Conservation (phyloP, 2,329 filamentous ascomycete species). For the Pyrenophora teres region DNA sequence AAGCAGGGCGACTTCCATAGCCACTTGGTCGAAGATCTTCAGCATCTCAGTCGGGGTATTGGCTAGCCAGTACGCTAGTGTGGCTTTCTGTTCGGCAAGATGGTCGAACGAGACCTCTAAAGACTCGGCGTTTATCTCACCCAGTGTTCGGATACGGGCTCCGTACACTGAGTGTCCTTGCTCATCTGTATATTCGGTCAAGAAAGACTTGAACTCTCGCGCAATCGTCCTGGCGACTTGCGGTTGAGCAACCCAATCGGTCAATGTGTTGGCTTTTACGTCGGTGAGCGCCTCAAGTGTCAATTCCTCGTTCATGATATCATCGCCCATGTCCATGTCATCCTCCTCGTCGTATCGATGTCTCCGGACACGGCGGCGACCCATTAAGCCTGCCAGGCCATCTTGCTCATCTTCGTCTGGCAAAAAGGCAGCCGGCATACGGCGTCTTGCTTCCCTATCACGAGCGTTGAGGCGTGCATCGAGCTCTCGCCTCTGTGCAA, state of each 20-base stretch:
- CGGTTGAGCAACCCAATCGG: slow-evolving; percentile 91
- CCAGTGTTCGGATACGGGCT: slow-evolving; percentile 90
- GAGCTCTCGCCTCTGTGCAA: slow-evolving; percentile 69
- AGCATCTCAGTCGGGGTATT: slow-evolving; percentile 95
- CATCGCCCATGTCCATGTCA: slow-evolving; percentile 83
- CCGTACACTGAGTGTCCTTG: slow-evolving; percentile 92
- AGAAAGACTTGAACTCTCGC: slow-evolving; percentile 94
- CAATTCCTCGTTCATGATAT: slow-evolving; percentile 95
- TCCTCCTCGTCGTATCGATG: slow-evolving; percentile 96
- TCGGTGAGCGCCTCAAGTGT: slow-evolving; percentile 89
- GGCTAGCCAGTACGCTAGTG: slow-evolving; percentile 91
- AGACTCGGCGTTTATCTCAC: slow-evolving; percentile 94
- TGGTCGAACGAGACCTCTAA: slow-evolving; percentile 96
- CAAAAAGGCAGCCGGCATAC: slow-evolving; percentile 74
- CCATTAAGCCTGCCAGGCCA: slow-evolving; percentile 79
- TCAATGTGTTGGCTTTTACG: slow-evolving; percentile 89
- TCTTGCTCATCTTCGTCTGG: slow-evolving; percentile 86
- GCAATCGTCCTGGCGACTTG: slow-evolving; percentile 92
- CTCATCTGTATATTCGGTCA: slow-evolving; percentile 93
- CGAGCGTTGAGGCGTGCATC: slow-evolving; percentile 75
- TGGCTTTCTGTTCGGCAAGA: slow-evolving; percentile 86
- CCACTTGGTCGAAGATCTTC: slow-evolving; percentile 94
- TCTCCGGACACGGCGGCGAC: slow-evolving; percentile 81
- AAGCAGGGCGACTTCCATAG: slow-evolving; percentile 92
- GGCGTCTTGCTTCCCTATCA: slow-evolving; percentile 70